phyloP scores from a whole-genome alignment of 495 filamentous ascomycete genomes.

The Penicillium coffeae region DNA sequence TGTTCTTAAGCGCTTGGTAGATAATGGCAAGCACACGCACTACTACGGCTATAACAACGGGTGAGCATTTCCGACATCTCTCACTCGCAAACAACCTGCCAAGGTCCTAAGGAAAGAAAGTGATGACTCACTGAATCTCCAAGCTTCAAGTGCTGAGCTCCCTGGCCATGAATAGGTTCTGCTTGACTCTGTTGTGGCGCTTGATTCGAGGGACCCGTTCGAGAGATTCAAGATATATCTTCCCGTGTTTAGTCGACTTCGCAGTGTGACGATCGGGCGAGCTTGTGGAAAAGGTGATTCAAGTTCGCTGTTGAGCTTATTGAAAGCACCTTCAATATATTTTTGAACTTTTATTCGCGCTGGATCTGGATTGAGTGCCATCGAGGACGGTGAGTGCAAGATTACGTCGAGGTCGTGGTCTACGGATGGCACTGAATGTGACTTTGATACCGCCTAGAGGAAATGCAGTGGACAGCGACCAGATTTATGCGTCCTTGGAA shows the following conservation, averaged over 20 bases:
- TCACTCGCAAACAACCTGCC: neutral
- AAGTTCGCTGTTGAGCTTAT: constrained; percentile 22
- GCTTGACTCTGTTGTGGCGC: constrained; percentile 5
- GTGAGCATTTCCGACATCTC: neutral
- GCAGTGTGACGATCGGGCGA: constrained; percentile 30
- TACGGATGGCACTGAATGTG: no score
- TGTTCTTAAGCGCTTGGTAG: constrained; percentile 60
- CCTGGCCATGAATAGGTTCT: constrained; percentile 55
- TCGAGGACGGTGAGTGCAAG: no score
- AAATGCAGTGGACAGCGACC: no score
- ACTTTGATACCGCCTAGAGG: no score
- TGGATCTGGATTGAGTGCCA: no score
- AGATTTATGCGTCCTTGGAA: no score
- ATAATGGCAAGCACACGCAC: constrained; percentile 68
- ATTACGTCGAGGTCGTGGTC: no score
- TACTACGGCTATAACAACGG: constrained; percentile 45
- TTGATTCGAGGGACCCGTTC: constrained; percentile 29
- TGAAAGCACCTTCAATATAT: constrained; percentile 34
- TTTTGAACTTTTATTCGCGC: neutral
- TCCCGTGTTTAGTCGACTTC: constrained; percentile 18
- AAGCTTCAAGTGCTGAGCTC: constrained; percentile 54
- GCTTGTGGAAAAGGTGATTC: constrained; percentile 22
- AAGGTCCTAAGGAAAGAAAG: neutral
- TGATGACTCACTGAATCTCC: constrained; percentile 56
- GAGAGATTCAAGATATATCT: constrained; percentile 24